Evolutionary conservation across 2,329 filamentous ascomycete genomes (phyloP), one percentile per base, ranked within the genome.

Genomic region (Diplodia scrobiculata): DNA sequence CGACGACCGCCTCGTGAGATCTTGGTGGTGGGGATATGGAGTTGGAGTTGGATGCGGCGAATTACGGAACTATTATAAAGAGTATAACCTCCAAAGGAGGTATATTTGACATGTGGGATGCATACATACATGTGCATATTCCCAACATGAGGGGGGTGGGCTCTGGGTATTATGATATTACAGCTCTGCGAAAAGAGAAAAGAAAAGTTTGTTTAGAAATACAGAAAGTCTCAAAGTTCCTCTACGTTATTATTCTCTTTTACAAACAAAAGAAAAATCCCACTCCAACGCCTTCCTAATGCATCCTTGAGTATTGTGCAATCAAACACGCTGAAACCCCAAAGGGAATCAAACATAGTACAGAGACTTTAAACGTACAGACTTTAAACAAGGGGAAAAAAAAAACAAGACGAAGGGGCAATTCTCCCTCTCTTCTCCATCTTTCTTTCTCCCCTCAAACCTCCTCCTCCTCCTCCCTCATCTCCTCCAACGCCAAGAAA

Each of bases 401-500:
- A 25, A 25, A 25, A 4, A 25, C 21, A 25, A 25, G 25, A 25
- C 25, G 25, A 25, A 25, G 25, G 25, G 25, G 25, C 25, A 25
- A 25, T 25, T 25, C 25, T 4, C 25, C 25, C 25, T 25, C 25
- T 25, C 25, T 25, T 25, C 25, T 25, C 25, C 25, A 25, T 25
- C 25, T 25, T 25, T 25, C 25, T 25, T 10, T 34, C 32, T 10
- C 1, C 32, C 7, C 6, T 47, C 51, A 53, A 25, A 21, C 17
- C 17, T 11, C 55, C 2, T n/a, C 55, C 2, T 47, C 38, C 45
- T n/a, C 55, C 2, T 47, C 38, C 45, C 10, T 2, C 62, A 25
- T 47, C 54, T 66, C 53, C 21, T 66, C 64, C 54, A 66, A 14
- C 17, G 54, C 32, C 47, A 66, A 17, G 14, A 66, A 62, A 9